Evolutionary conservation across 805 yeast genomes (phyloP).

Genomic region (Yarrowia hollandica): DNA sequence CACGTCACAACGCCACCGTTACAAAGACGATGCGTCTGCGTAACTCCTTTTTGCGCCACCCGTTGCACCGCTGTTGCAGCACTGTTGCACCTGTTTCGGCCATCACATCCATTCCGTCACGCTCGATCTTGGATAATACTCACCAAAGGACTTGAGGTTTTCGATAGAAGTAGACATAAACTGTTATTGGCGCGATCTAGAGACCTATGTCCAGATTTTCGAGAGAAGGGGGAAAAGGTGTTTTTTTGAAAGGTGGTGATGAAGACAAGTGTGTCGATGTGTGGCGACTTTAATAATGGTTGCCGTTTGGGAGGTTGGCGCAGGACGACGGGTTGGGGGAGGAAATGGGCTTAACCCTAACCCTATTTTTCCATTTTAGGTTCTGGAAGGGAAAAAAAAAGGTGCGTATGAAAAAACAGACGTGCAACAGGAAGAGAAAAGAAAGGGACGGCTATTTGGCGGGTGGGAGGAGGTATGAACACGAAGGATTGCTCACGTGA

Average conservation of each 20-base stretch:
- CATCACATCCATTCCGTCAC: not conserved
- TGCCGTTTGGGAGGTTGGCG: too few species aligned
- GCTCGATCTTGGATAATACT: conserved; percentile 29
- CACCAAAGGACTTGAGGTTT: conserved; percentile 51
- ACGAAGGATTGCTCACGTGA: too few species aligned
- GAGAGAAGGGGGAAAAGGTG: not conserved
- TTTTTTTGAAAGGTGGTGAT: not conserved
- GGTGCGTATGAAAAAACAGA: too few species aligned
- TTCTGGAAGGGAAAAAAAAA: not conserved
- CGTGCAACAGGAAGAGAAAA: too few species aligned
- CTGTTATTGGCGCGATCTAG: conserved; percentile 33
- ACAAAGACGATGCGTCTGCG: too few species aligned
- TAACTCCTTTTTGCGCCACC: too few species aligned
- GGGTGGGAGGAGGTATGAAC: too few species aligned
- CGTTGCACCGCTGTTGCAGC: too few species aligned
- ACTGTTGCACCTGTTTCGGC: too few species aligned
- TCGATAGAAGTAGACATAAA: conserved; percentile 77
- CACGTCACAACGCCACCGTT: too few species aligned
- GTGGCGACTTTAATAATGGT: conserved; percentile 27
- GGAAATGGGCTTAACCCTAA: conserved; percentile 2
- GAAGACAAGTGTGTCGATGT: conserved; percentile 6
- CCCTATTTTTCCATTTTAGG: conserved; percentile 7
- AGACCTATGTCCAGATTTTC: conserved; percentile 7
- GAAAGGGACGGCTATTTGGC: too few species aligned
- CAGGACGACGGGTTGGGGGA: too few species aligned